Percentiles rank a stretch among this genome's conserved stretches.
Evolutionary conservation across 139 green algal genomes (phyloP).

Genomic region (Haematococcus lacustris): DNA sequence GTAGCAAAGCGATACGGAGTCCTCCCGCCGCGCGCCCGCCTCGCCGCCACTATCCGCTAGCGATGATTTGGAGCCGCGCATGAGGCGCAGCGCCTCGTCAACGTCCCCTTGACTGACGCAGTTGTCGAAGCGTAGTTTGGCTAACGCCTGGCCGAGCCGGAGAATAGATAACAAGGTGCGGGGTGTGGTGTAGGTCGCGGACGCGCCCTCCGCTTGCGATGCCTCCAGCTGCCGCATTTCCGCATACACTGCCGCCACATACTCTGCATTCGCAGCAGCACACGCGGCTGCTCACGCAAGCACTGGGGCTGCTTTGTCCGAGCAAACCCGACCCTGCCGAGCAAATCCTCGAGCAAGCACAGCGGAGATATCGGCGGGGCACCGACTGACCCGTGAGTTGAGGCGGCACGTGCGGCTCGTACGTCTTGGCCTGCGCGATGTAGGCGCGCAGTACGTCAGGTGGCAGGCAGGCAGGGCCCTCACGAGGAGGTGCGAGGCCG

Average conservation of each 20-base stretch:
- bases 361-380: too few relatives aligned
- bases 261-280: conserved; percentile 70
- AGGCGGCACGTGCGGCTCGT: conserved; percentile 67
- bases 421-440: conserved; percentile 70
- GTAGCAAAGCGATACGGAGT: conserved; percentile 54
- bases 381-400: conserved; percentile 67
- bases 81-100: conserved; percentile 90
- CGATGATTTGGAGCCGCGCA: conserved; percentile 60
- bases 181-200: conserved; percentile 83
- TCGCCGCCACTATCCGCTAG: conserved; percentile 1
- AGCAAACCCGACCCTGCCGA: too few relatives aligned
- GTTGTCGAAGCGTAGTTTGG: conserved; percentile 12
- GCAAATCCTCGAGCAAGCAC: too few relatives aligned
- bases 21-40: conserved; percentile 23
- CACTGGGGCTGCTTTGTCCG: too few relatives aligned
- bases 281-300: too few relatives aligned
- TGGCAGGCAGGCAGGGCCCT: conserved; percentile 39
- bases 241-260: conserved; percentile 80
- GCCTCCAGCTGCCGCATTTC: conserved; percentile 75
- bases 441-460: conserved; percentile 75
- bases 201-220: conserved; percentile 25
- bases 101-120: conserved; percentile 73
- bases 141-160: conserved; percentile 71
- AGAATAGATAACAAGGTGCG: conserved; percentile 95
- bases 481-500: background rate